Conservation (phyloP, 192 early-diverging fungal species). For the Umbelopsis ramanniana region DNA sequence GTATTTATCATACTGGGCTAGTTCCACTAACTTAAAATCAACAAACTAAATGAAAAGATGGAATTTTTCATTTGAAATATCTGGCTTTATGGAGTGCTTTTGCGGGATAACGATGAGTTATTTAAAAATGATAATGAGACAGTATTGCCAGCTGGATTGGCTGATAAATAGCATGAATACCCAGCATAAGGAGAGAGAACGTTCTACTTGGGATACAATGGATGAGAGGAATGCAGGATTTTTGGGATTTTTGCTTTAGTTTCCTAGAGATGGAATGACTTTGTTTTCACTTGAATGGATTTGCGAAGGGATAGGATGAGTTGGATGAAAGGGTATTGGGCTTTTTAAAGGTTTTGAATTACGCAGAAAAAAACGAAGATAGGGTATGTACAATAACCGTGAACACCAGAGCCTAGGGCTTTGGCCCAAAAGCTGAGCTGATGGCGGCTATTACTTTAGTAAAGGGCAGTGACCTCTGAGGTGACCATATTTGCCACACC, state of each 20-base stretch:
- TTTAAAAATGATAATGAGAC: background rate
- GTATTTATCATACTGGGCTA: too few species aligned
- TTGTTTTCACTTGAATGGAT: background rate
- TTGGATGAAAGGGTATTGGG: background rate
- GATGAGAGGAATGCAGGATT: background rate
- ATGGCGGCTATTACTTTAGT: background rate
- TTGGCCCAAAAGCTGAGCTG: background rate
- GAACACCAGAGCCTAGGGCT: too few species aligned
- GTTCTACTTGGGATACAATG: background rate
- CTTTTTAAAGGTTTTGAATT: background rate
- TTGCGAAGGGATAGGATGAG: background rate
- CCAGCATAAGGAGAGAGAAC: background rate
- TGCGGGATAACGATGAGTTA: background rate
- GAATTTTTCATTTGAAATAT: background rate
- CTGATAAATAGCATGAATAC: slow-evolving; percentile 2
- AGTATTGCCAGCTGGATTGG: background rate
- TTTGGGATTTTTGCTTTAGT: too few species aligned
- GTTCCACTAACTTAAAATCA: too few species aligned
- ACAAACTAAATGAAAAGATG: too few species aligned
- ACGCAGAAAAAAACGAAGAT: background rate
- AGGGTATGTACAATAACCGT: background rate
- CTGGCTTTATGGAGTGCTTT: background rate
- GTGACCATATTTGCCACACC: slow-evolving; percentile 22
- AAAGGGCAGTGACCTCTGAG: background rate
- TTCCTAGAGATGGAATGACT: too few species aligned